A percentile compares a stretch with the other conserved stretches of the same genome.
phyloP scores from a whole-genome alignment of 2,329 filamentous ascomycete species.

The Domatiomyces catenatus region DNA sequence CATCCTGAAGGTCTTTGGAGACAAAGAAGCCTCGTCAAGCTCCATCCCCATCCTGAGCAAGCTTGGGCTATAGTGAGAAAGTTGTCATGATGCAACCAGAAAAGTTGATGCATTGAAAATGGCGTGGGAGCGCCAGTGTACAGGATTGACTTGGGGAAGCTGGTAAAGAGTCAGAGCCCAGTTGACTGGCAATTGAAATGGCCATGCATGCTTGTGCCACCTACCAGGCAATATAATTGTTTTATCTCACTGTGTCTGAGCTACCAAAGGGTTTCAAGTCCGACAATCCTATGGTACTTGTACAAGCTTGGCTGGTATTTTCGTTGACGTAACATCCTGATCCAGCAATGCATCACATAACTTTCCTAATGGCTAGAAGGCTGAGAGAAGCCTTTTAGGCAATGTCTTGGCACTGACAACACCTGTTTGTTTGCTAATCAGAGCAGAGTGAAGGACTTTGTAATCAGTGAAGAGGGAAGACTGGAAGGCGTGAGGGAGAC shows the following conservation, averaged over 20 bases:
- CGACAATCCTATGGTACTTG: too few relatives aligned
- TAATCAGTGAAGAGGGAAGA: neutral
- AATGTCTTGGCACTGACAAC: neutral
- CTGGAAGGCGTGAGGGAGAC: neutral
- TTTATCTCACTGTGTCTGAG: too few relatives aligned
- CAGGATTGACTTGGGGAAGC: neutral
- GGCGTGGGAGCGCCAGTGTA: neutral
- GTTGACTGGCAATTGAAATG: neutral
- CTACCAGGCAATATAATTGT: neutral
- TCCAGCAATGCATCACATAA: neutral
- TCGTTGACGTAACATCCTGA: neutral
- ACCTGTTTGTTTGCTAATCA: neutral
- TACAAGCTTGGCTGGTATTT: neutral
- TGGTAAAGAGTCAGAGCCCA: neutral
- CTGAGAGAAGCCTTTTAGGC: neutral
- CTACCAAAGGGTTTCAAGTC: too few relatives aligned
- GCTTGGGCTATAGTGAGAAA: neutral
- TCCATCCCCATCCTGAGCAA: neutral
- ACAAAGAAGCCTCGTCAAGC: conserved; percentile 27
- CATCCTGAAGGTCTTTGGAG: conserved; percentile 68
- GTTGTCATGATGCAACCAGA: neutral
- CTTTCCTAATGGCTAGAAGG: too few relatives aligned
- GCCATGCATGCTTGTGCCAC: neutral
- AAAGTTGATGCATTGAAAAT: neutral
- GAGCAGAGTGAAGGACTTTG: neutral